phyloP scores from a whole-genome alignment of 139 green algal species.

The Pleodorina starrii region DNA sequence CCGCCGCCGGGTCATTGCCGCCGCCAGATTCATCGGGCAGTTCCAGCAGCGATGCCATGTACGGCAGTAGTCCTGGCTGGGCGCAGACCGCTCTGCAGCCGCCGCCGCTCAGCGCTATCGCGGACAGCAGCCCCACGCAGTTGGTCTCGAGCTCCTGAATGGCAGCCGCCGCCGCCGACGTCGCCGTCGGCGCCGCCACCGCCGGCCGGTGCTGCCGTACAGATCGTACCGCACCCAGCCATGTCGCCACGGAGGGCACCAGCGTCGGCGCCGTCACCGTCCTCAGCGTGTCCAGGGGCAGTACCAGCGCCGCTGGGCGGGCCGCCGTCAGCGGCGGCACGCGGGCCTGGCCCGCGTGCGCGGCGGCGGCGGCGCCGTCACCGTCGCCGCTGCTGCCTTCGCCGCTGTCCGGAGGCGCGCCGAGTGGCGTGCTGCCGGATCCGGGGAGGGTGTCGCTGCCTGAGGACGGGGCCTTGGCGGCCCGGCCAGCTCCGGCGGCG shows the following conservation, averaged over 20 bases:
- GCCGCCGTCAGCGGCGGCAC: not conserved
- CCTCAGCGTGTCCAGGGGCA: not conserved
- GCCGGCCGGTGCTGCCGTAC: not conserved
- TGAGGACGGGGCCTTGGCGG: no score
- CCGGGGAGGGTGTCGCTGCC: not conserved
- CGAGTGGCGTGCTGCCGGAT: not conserved
- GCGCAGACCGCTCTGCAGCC: not conserved
- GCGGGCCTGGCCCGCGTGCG: not conserved
- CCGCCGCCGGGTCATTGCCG: not conserved
- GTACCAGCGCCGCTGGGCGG: not conserved
- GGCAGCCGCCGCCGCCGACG: not conserved
- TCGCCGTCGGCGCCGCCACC: not conserved
- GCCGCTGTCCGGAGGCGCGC: not conserved
- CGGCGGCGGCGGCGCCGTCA: not conserved
- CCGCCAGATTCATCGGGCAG: not conserved
- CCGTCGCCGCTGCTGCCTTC: not conserved
- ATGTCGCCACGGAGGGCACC: not conserved
- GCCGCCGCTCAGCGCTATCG: not conserved
- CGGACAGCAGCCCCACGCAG: slow-evolving; percentile 24
- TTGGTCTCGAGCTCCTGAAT: slow-evolving; percentile 4
- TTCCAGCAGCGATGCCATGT: not conserved
- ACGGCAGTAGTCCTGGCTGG: not conserved
- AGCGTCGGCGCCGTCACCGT: not conserved
- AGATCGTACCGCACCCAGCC: not conserved
- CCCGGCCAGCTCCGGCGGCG: no score